Evolutionary conservation across 805 yeast species (phyloP).

Genomic region (Maudiozyma turicensis): DNA sequence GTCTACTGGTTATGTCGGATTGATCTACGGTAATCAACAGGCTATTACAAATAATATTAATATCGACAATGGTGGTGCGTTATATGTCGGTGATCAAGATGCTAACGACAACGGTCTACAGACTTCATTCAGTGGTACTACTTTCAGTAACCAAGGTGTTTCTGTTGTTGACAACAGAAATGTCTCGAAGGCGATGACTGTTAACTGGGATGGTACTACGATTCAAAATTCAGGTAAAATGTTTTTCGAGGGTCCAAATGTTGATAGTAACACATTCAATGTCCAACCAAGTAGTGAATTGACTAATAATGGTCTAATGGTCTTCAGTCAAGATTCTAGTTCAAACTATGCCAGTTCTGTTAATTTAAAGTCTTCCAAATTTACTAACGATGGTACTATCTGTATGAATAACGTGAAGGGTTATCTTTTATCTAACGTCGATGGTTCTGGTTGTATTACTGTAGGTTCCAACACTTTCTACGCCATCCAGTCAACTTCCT

Average conservation of each 20-base stretch:
- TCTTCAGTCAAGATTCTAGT: slow-evolving; percentile 4
- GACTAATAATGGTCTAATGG: slow-evolving; percentile 7
- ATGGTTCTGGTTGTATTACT: slow-evolving; percentile 10
- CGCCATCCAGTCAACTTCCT: slow-evolving; percentile 1
- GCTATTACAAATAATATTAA: slow-evolving; percentile 1
- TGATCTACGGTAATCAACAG: slow-evolving; percentile 6
- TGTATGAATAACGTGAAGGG: slow-evolving; percentile 6
- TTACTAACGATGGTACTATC: slow-evolving; percentile 10
- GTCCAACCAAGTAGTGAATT: slow-evolving; percentile 5
- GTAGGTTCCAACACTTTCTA: slow-evolving; percentile 7
- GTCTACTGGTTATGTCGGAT: slow-evolving; percentile 5
- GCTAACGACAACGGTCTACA: slow-evolving; percentile 3
- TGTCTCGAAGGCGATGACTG: slow-evolving; percentile 4
- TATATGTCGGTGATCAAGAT: slow-evolving; percentile 8
- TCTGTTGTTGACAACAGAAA: slow-evolving; percentile 9
- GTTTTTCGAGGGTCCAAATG: slow-evolving; percentile 7
- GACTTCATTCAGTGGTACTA: slow-evolving; percentile 3
- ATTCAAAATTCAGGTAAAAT: slow-evolving; percentile 8
- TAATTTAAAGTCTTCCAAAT: background rate
- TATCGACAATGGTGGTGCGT: slow-evolving; percentile 4
- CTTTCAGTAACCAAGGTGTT: slow-evolving; percentile 6
- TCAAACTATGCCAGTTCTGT: slow-evolving; percentile 1
- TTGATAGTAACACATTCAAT: slow-evolving; percentile 1
- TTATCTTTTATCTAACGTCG: slow-evolving; percentile 3
- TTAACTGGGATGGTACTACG: slow-evolving; percentile 4